Evolutionary conservation across 1,284 basidiomycete species (phyloP), one percentile per base, ranked within the genome.

Genomic region (Cutaneotrichosporon mucoides): DNA sequence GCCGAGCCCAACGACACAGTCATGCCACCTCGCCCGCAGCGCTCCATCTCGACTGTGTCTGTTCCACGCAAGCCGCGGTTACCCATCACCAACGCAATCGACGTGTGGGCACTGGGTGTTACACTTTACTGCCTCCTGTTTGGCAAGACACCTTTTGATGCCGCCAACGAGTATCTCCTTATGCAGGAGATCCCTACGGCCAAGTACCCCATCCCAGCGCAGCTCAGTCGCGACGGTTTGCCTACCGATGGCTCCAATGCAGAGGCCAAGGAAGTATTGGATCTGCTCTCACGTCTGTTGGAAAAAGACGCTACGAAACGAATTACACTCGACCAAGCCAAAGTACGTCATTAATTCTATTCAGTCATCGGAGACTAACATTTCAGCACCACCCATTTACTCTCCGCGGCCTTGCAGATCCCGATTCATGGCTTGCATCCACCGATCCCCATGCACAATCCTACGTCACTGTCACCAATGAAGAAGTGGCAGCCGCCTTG

Each of bases 21-120:
- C 24, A 24, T 24, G 24, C 24, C 24, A 3, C 24, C 24, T 2
- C 24, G 24, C 24, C 13, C 48, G 16, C 48, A 51, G 1, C 63
- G 75, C 15, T 67, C 73, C 1, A 55, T 59, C 8, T 72, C 78
- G 34, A 73, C 71, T 16, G 52, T 60, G 1, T 68, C 68, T 1
- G 50, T 67, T n/a, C 61, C 63, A 7, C 57, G 63, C n/a, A 66
- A 70, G 43, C 79, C 77, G 55, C 83, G 87, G 24, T 86, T 86
- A 3, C 83, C 84, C 1, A 89, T 99, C 64, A 95, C 93, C 41
- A 93, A 95, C 74, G 88, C 92, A 5, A 96, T 99, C 73, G 96
- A 99, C 71, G 85, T 99, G n/a, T 99, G 95, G 95, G 94, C 96
- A 0, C 84, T 99, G 6, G 96, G 96, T n/a, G 89, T 98, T 40